These are phyloP conservation scores for Blastobotrys petasosporus DNA, from an alignment of 1,139 yeast species.

Conservation along the genomic window DNA sequence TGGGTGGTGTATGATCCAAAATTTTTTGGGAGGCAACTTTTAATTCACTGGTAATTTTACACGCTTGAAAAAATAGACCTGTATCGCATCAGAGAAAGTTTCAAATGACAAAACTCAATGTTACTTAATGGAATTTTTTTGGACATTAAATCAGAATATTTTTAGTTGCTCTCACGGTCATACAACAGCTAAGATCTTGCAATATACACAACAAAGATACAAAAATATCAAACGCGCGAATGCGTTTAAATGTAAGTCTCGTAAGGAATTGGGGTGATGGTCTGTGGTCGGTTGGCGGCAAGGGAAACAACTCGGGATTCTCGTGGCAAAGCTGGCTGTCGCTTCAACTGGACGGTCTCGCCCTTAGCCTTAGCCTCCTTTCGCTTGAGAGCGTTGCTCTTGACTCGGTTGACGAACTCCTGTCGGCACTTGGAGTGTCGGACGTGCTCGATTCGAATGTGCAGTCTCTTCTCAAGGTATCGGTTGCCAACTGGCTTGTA, in stretches of 20 bases:
- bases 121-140: too few species aligned
- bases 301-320: constrained; percentile 73
- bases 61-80: too few species aligned
- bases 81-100: too few species aligned
- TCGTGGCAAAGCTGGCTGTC: constrained; percentile 99
- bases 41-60: too few species aligned
- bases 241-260: constrained; percentile 84
- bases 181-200: too few species aligned
- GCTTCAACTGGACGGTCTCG: constrained; percentile 84
- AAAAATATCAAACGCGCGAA: too few species aligned
- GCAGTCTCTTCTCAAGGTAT: constrained; percentile 97
- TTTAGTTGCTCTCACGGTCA: too few species aligned
- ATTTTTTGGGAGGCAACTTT: too few species aligned
- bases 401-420: constrained; percentile 98
- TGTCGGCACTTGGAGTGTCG: constrained; percentile 99
- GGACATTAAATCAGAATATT: too few species aligned
- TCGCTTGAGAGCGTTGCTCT: constrained; percentile 90
- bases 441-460: constrained; percentile 97
- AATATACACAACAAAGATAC: too few species aligned
- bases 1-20: too few species aligned
- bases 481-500: constrained; percentile 99
- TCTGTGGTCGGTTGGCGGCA: constrained; percentile 83
- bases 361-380: constrained; percentile 94
- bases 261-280: constrained; percentile 98
- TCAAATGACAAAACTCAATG: too few species aligned